phyloP scores from a whole-genome alignment of 345 rosid genomes.

The Aegle marmelos region DNA sequence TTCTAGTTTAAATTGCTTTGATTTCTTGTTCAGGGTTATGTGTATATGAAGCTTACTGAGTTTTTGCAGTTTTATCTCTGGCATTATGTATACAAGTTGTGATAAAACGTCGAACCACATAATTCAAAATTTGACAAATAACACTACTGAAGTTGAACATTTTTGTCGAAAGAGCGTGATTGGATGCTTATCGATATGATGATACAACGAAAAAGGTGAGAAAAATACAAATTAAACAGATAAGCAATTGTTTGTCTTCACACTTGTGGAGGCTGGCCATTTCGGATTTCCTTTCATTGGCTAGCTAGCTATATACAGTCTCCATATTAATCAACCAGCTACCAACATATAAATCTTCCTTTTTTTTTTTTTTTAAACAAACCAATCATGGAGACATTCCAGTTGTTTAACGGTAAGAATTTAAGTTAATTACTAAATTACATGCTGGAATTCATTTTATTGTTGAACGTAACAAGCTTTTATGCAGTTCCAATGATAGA shows the following conservation, averaged over 20 bases:
- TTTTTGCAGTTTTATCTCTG: background rate
- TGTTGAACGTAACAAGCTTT: background rate
- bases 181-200: slow-evolving; percentile 23
- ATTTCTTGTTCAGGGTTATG: background rate
- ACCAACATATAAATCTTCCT: background rate
- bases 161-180: slow-evolving; percentile 20
- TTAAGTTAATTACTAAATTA: background rate
- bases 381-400: background rate
- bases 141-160: background rate
- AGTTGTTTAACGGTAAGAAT: background rate
- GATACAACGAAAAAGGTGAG: slow-evolving; percentile 18
- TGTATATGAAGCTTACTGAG: background rate
- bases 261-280: background rate
- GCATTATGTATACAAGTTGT: background rate
- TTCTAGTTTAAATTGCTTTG: background rate
- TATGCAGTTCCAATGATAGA: too few species aligned
- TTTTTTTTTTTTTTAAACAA: background rate
- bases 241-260: slow-evolving; percentile 28
- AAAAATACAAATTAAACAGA: slow-evolving; percentile 36
- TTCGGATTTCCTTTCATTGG: slow-evolving; percentile 2
- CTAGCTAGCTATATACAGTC: too few species aligned
- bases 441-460: background rate
- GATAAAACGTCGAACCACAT: slow-evolving; percentile 15
- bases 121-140: slow-evolving; percentile 19
- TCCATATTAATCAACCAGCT: background rate